phyloP scores from a whole-genome alignment of 2,329 filamentous ascomycete genomes.

The Aspergillus melleus region DNA sequence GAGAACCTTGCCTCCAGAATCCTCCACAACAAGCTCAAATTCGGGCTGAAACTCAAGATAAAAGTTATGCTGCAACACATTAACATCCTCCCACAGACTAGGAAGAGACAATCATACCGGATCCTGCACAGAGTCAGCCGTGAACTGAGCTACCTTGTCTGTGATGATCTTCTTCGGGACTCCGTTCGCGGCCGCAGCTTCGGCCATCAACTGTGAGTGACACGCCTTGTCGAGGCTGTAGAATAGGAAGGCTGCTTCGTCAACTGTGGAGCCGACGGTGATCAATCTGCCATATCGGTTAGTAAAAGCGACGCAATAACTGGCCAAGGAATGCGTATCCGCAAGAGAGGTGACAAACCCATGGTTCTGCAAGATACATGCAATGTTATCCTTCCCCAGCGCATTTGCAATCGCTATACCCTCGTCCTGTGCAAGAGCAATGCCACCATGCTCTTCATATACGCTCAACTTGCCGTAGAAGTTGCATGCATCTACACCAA shows the following conservation, averaged over 20 bases:
- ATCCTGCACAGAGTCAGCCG: conserved; percentile 37
- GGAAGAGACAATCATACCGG: conserved; percentile 30
- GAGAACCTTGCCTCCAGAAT: conserved; percentile 37
- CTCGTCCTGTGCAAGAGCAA: conserved; percentile 43
- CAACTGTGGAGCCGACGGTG: conserved; percentile 43
- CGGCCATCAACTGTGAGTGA: conserved; percentile 42
- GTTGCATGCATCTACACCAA: conserved; percentile 37
- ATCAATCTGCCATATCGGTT: conserved; percentile 29
- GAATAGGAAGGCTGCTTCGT: conserved; percentile 42
- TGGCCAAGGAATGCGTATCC: conserved; percentile 14
- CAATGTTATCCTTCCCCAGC: conserved; percentile 42
- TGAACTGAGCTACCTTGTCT: conserved; percentile 36
- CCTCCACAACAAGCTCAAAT: conserved; percentile 39
- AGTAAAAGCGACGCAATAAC: background rate
- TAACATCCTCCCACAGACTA: conserved; percentile 5
- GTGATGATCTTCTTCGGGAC: conserved; percentile 36
- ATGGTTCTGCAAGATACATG: conserved; percentile 44
- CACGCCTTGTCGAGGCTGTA: conserved; percentile 44
- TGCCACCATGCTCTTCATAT: conserved; percentile 42
- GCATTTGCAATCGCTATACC: conserved; percentile 39
- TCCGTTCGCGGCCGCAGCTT: conserved; percentile 42
- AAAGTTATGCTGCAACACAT: conserved; percentile 35
- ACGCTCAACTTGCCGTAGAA: conserved; percentile 39
- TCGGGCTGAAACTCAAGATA: conserved; percentile 43
- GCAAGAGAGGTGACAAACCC: conserved; percentile 24